Evolutionary conservation across 805 yeast genomes (phyloP).

Genomic region (Yamadazyma scolyti): DNA sequence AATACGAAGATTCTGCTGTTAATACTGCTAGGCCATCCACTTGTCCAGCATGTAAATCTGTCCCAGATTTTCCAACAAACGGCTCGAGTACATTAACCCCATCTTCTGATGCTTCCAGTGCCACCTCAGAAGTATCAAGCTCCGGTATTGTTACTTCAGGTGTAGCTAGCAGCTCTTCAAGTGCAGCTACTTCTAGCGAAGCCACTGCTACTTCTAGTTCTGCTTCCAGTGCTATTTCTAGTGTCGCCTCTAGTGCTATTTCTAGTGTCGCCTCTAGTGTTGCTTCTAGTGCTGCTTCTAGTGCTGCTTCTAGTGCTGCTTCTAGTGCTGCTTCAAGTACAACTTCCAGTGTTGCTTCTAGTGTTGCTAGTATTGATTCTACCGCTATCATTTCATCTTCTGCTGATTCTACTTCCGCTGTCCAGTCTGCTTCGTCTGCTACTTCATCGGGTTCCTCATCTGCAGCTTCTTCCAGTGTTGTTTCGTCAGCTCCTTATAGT

Average conservation of each 20-base stretch:
- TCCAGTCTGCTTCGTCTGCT: conserved; percentile 1
- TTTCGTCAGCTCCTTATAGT: neutral
- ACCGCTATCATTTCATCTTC: conserved; percentile 3
- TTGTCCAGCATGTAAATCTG: conserved; percentile 16
- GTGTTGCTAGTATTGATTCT: conserved; percentile 1
- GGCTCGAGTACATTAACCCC: conserved; percentile 7
- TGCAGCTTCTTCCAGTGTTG: conserved; percentile 5
- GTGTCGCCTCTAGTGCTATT: conserved; percentile 3
- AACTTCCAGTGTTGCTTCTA: conserved; percentile 2
- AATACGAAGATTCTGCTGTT: conserved; percentile 15
- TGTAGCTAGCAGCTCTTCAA: neutral
- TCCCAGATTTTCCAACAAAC: conserved; percentile 14
- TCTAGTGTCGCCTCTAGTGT: conserved; percentile 1
- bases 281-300: conserved; percentile 1
- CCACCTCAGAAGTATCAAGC: conserved; percentile 4
- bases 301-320: conserved; percentile 6
- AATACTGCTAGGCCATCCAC: conserved; percentile 17
- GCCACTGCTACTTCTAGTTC: conserved; percentile 2
- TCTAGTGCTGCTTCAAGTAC: conserved; percentile 1
- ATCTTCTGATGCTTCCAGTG: conserved; percentile 5
- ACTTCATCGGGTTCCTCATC: conserved; percentile 20
- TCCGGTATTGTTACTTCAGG: conserved; percentile 1
- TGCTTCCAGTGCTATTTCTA: conserved; percentile 11
- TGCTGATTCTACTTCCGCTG: conserved; percentile 3
- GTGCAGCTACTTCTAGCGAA: conserved; percentile 3